Percentiles rank a stretch among this genome's conserved stretches.
These are phyloP conservation scores for Larix kaempferi DNA, from an alignment of 75 land plant genomes.

Conservation along the genomic window DNA sequence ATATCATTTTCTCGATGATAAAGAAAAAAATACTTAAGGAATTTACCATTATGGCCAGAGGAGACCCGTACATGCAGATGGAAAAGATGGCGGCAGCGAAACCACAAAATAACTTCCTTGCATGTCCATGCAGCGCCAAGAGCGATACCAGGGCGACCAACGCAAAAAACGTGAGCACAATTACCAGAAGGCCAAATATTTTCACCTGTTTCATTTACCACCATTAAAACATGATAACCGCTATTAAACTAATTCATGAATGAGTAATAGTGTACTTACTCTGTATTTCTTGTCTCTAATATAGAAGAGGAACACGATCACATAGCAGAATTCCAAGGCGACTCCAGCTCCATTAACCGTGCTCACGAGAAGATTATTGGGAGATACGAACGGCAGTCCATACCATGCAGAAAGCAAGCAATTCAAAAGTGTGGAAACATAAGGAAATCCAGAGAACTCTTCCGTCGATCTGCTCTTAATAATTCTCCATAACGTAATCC, in stretches of 20 bases:
- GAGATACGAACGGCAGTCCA: slow-evolving; percentile 76
- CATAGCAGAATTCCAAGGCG: slow-evolving; percentile 51
- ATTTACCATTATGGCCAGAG: slow-evolving; percentile 67
- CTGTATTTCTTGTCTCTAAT: slow-evolving; percentile 37
- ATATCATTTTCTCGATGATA: too few species aligned
- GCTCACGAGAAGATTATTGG: slow-evolving; percentile 62
- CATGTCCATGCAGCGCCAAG: slow-evolving; percentile 45
- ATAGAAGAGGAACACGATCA: slow-evolving; percentile 44
- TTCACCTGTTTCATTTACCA: neutral
- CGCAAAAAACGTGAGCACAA: slow-evolving; percentile 36
- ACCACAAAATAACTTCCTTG: slow-evolving; percentile 56
- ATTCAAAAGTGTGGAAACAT: slow-evolving; percentile 55
- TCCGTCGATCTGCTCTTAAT: slow-evolving; percentile 46
- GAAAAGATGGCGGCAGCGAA: slow-evolving; percentile 64
- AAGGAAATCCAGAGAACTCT: slow-evolving; percentile 65
- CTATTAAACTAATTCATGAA: neutral
- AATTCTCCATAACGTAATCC: slow-evolving; percentile 60
- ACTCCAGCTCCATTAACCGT: slow-evolving; percentile 75
- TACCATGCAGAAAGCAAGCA: slow-evolving; percentile 60
- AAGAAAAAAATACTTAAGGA: too few species aligned
- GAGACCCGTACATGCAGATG: slow-evolving; percentile 90
- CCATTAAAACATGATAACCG: neutral
- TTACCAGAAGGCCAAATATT: slow-evolving; percentile 26
- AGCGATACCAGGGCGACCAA: slow-evolving; percentile 37
- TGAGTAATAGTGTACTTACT: neutral